Evolutionary conservation across 2,329 filamentous ascomycete species (phyloP), one percentile per base, ranked within the genome.

Genomic region (Claviceps sp.): DNA sequence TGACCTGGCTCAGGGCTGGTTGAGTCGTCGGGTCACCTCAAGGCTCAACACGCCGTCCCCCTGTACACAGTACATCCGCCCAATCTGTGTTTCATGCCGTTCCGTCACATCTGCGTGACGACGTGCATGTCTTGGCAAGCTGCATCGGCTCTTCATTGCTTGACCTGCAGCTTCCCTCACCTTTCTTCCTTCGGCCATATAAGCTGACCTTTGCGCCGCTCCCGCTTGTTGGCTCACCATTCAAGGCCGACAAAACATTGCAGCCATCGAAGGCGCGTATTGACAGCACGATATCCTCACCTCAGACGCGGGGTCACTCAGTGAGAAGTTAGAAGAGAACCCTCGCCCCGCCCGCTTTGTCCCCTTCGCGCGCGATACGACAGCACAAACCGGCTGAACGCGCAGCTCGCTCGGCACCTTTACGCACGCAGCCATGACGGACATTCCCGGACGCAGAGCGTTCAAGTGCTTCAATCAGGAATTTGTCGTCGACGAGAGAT

Each of bases 391-490:
- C n/a, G 20, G 26, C 26, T 38, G 34, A 37, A 48, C 37, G 38
- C 37, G 45, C 45, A 49, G 41, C 22, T 24, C 20, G 46, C n/a
- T 22, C 40, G 37, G 48, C 24, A 40, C 41, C 16, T 37, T 22
- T 30, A 42, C 43, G 43, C 42, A 49, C 44, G 48, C 50, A 59
- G 61, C 54, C 60, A 71, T 71, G 70, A 60, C 64, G 53, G 69
- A 72, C 54, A 65, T 72, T 45, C 64, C 72, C 59, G 67, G 70
- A 65, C 85, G 89, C 72, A 96, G 95, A 79, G 81, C 91, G 70
- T 96, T 95, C 79, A 95, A 95, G 83, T 90, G 98, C 69, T 98
- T 98, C 75, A 96, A 96, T 77, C 93, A 98, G 67, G 93, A 98
- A 75, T 98, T 98, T 67, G 84, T 96, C 62, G 93, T 97, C 65